These are phyloP conservation scores for Termitomyces sp. DNA, from an alignment of 768 basidiomycete species.

Conservation along the genomic window DNA sequence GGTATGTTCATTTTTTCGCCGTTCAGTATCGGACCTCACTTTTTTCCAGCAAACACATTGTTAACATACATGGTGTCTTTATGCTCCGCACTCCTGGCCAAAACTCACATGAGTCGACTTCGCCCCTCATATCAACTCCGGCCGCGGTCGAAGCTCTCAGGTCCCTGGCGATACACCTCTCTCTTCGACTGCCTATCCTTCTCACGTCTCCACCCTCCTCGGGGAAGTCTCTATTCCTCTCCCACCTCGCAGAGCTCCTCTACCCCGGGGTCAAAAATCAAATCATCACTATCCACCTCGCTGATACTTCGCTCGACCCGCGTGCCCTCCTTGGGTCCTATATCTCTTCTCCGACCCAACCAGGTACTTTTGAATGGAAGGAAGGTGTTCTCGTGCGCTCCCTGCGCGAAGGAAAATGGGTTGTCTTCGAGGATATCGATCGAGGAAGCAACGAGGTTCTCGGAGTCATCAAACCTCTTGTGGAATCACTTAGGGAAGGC, in stretches of 20 bases:
- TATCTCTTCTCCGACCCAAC: conserved; percentile 75
- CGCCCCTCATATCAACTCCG: conserved; percentile 58
- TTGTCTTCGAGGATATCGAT: conserved; percentile 92
- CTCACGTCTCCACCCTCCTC: conserved; percentile 84
- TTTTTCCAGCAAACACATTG: conserved; percentile 47
- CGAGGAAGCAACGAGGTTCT: conserved; percentile 87
- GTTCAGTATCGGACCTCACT: not conserved
- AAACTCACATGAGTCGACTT: conserved; percentile 17
- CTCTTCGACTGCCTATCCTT: conserved; percentile 72
- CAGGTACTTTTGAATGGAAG: conserved; percentile 94
- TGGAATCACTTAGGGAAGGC: conserved; percentile 64
- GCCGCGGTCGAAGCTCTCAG: conserved; percentile 58
- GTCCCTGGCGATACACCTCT: conserved; percentile 58
- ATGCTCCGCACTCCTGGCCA: conserved; percentile 46
- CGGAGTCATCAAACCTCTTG: conserved; percentile 79
- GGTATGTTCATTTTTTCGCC: conserved; percentile 35
- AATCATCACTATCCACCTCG: conserved; percentile 83
- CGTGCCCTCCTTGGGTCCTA: conserved; percentile 93
- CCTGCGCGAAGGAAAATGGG: conserved; percentile 87
- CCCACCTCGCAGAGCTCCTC: conserved; percentile 68
- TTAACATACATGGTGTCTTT: conserved; percentile 63
- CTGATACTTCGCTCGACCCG: conserved; percentile 93
- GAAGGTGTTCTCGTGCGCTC: conserved; percentile 91
- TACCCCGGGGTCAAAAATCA: conserved; percentile 60
- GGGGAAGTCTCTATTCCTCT: conserved; percentile 80